Percentiles rank a stretch among this genome's conserved stretches.
Conservation (phyloP, 306 rosid genomes). For the Trifolium fragiferum region DNA sequence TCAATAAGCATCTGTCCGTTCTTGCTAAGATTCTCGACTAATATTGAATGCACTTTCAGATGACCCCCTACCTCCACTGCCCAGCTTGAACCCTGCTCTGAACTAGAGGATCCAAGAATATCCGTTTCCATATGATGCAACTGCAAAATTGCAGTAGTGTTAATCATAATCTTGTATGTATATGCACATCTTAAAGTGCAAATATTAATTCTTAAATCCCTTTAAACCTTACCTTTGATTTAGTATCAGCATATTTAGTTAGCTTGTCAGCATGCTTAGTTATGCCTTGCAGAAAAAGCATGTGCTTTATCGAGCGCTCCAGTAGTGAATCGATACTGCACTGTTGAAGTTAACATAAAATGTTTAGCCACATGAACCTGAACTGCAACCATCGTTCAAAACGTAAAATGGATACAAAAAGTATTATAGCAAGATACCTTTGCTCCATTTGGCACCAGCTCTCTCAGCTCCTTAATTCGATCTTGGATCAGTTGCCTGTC, state of each 20-base stretch:
- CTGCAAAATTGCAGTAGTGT: slow-evolving; percentile 51
- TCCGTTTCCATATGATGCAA: slow-evolving; percentile 64
- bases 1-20: slow-evolving; percentile 94
- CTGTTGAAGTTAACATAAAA: slow-evolving; percentile 57
- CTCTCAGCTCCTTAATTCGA: slow-evolving; percentile 94
- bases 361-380: slow-evolving; percentile 45
- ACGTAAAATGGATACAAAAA: background rate
- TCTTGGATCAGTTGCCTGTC: slow-evolving; percentile 99
- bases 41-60: slow-evolving; percentile 86
- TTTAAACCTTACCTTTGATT: slow-evolving; percentile 56
- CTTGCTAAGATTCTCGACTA: slow-evolving; percentile 89
- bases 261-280: slow-evolving; percentile 95
- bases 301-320: slow-evolving; percentile 93
- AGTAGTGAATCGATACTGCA: slow-evolving; percentile 97
- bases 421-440: slow-evolving; percentile 59
- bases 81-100: slow-evolving; percentile 91
- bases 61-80: slow-evolving; percentile 98
- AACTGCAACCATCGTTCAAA: slow-evolving; percentile 34
- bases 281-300: slow-evolving; percentile 90
- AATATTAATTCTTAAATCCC: background rate
- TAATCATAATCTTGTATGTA: too few relatives aligned
- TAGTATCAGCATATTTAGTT: slow-evolving; percentile 60
- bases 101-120: slow-evolving; percentile 61
- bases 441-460: slow-evolving; percentile 90
- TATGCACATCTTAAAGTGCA: too few relatives aligned